Conservation (phyloP, 2,329 filamentous ascomycete species). For the Capronia coronata region DNA sequence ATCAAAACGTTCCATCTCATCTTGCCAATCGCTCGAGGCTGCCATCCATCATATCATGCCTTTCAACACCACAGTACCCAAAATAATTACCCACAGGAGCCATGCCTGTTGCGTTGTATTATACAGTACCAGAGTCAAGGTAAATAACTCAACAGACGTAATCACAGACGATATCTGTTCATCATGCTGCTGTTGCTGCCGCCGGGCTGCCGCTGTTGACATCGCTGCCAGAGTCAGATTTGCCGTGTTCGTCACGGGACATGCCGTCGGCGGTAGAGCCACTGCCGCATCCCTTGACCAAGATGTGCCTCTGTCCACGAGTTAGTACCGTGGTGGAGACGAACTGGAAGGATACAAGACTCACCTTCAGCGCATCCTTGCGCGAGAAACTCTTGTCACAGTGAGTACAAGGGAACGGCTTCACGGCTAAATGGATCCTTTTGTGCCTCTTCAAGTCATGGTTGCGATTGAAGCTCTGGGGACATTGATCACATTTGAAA, state of each 20-base stretch:
- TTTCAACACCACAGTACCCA: not conserved
- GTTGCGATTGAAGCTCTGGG: conserved; percentile 90
- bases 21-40: conserved; percentile 10
- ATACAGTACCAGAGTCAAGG: conserved; percentile 14
- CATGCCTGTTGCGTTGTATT: conserved; percentile 8
- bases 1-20: conserved; percentile 12
- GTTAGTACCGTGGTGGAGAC: conserved; percentile 27
- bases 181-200: conserved; percentile 20
- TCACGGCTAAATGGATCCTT: conserved; percentile 87
- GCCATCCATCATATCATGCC: conserved; percentile 21
- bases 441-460: conserved; percentile 96
- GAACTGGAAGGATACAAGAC: conserved; percentile 31
- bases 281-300: conserved; percentile 61
- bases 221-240: conserved; percentile 28
- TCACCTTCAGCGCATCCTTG: conserved; percentile 93
- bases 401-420: conserved; percentile 84
- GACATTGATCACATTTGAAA: conserved; percentile 89
- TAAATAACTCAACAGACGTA: conserved; percentile 1
- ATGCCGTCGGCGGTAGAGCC: conserved; percentile 11
- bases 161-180: not conserved
- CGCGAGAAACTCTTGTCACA: conserved; percentile 97
- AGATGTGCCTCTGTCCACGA: conserved; percentile 53
- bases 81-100: not conserved
- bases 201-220: conserved; percentile 18
- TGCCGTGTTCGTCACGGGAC: conserved; percentile 21